Percentiles rank a stretch among this genome's conserved stretches.
phyloP scores from a whole-genome alignment of 2,329 filamentous ascomycete genomes.

The Uncinocarpus reesii region DNA sequence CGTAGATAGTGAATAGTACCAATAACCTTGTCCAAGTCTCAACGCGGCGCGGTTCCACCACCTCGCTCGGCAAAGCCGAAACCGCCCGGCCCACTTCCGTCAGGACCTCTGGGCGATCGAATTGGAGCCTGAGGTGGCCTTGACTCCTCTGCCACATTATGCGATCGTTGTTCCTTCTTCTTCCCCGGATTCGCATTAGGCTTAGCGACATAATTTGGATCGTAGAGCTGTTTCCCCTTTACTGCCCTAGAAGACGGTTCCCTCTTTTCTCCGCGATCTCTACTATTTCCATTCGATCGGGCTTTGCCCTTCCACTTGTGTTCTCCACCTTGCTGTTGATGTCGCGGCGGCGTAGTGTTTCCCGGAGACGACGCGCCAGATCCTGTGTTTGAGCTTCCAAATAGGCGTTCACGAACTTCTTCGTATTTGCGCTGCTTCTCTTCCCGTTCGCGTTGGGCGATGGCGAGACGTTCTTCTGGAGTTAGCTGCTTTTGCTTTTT shows the following conservation, averaged over 20 bases:
- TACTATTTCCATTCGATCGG: conserved; percentile 24
- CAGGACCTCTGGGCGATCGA: conserved; percentile 66
- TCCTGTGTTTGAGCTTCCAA: conserved; percentile 48
- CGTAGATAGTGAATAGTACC: not conserved
- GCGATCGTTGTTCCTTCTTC: conserved; percentile 31
- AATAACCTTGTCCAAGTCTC: not conserved
- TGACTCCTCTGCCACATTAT: not conserved
- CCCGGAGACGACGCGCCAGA: conserved; percentile 49
- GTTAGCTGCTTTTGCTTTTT: conserved; percentile 47
- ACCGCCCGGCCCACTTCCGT: conserved; percentile 63
- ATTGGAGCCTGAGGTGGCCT: conserved; percentile 48
- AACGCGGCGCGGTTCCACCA: conserved; percentile 22
- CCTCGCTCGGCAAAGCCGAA: conserved; percentile 65
- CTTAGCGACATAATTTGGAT: conserved; percentile 61
- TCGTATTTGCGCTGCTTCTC: conserved; percentile 88
- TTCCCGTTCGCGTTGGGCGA: conserved; percentile 68
- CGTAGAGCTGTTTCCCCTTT: conserved; percentile 56
- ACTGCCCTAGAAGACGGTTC: conserved; percentile 32
- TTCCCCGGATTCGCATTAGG: conserved; percentile 45
- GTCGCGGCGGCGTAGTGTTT: conserved; percentile 46
- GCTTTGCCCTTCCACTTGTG: conserved; percentile 37
- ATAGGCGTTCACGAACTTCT: conserved; percentile 76
- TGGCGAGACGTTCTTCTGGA: conserved; percentile 65
- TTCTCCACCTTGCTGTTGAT: conserved; percentile 26
- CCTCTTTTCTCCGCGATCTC: conserved; percentile 35